Evolutionary conservation across 768 basidiomycete genomes (phyloP).

Genomic region (Tephrocybe sp.): DNA sequence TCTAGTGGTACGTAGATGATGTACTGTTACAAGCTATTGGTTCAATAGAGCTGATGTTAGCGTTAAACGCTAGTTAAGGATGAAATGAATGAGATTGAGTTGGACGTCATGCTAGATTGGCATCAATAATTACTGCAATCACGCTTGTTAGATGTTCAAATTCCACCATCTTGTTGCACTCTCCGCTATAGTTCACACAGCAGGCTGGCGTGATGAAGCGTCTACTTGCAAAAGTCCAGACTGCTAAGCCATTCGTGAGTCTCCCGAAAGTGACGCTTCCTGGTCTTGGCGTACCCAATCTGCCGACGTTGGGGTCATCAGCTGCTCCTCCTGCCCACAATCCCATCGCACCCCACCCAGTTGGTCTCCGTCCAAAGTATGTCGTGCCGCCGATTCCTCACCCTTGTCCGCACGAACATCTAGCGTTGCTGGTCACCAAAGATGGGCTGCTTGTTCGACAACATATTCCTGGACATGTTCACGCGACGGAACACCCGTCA

Average conservation of each 20-base stretch:
- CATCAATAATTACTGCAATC: background rate
- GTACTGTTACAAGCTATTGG: background rate
- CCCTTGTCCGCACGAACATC: slow-evolving; percentile 67
- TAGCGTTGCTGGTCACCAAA: slow-evolving; percentile 56
- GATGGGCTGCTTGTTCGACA: slow-evolving; percentile 70
- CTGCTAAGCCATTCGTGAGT: slow-evolving; percentile 30
- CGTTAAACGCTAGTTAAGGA: too few relatives aligned
- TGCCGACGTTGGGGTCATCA: slow-evolving; percentile 7
- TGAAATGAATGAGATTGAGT: too few relatives aligned
- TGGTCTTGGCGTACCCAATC: slow-evolving; percentile 10
- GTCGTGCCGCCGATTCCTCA: slow-evolving; percentile 70
- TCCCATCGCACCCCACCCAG: slow-evolving; percentile 17
- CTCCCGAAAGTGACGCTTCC: slow-evolving; percentile 16
- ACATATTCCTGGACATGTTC: slow-evolving; percentile 30
- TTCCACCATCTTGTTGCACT: background rate
- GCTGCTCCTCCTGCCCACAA: slow-evolving; percentile 14
- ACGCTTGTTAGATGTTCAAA: background rate
- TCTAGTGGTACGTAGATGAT: background rate
- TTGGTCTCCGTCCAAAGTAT: slow-evolving; percentile 59
- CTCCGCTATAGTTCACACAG: background rate
- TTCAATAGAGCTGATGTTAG: too few relatives aligned
- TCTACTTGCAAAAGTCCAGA: slow-evolving; percentile 18
- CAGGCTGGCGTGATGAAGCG: slow-evolving; percentile 15
- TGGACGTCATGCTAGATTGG: too few relatives aligned
- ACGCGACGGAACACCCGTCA: slow-evolving; percentile 21